phyloP scores from a whole-genome alignment of 2,329 filamentous ascomycete genomes.

The Aspergillus viridinutans region DNA sequence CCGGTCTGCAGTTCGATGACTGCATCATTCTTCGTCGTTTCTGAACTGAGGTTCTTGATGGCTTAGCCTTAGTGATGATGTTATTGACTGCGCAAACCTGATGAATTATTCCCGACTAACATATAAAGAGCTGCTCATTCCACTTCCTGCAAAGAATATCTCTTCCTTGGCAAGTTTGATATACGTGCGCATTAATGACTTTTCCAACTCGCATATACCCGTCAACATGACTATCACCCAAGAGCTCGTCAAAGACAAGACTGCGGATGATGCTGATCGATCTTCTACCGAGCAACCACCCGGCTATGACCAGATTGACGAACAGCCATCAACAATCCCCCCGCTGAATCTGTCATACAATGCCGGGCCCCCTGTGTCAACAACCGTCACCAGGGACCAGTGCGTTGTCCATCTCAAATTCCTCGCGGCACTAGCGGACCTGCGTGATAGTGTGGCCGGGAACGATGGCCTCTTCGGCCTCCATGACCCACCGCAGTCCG shows the following conservation, averaged over 20 bases:
- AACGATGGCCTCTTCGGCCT: constrained; percentile 65
- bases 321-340: constrained; percentile 18
- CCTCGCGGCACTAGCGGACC: constrained; percentile 61
- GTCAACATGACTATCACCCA: constrained; percentile 2
- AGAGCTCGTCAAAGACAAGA: constrained; percentile 8
- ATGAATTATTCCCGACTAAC: no score
- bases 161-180: not conserved
- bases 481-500: constrained; percentile 45
- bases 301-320: constrained; percentile 20
- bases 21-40: no score
- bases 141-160: not conserved
- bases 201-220: not conserved
- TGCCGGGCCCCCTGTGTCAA: constrained; percentile 7
- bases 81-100: no score
- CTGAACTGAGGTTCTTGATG: no score
- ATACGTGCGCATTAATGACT: not conserved
- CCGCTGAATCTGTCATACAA: constrained; percentile 19
- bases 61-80: no score
- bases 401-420: constrained; percentile 73
- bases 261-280: not conserved
- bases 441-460: constrained; percentile 65
- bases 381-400: constrained; percentile 44
- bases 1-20: no score
- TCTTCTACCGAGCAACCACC: constrained; percentile 16
- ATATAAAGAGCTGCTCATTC: no score